phyloP scores from a whole-genome alignment of 2,329 filamentous ascomycete genomes.

The Cordyceps farinosa region DNA sequence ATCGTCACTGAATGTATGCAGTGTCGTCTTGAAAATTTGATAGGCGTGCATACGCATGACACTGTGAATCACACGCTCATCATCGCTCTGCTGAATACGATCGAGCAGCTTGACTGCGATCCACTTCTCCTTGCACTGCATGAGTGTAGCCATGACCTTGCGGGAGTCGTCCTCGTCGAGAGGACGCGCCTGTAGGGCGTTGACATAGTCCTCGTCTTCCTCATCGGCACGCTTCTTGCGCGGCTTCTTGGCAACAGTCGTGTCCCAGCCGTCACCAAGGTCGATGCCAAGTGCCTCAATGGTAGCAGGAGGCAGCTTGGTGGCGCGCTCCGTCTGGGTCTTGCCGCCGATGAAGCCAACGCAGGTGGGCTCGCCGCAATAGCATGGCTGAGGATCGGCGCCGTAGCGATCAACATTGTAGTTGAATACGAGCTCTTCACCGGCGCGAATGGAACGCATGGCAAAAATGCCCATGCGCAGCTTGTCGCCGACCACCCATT shows the following conservation, averaged over 20 bases:
- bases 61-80: constrained; percentile 80
- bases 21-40: constrained; percentile 82
- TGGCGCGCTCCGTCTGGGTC: constrained; percentile 93
- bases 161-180: constrained; percentile 80
- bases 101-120: constrained; percentile 91
- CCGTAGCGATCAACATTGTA: constrained; percentile 99
- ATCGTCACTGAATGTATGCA: constrained; percentile 84
- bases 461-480: constrained; percentile 99
- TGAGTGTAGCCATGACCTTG: constrained; percentile 93
- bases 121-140: constrained; percentile 99
- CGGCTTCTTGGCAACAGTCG: constrained; percentile 80
- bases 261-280: constrained; percentile 88
- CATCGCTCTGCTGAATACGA: constrained; percentile 81
- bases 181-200: constrained; percentile 74
- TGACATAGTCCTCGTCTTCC: constrained; percentile 94
- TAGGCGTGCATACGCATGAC: constrained; percentile 98
- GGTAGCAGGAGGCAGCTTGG: constrained; percentile 81
- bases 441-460: constrained; percentile 74
- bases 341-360: constrained; percentile 96
- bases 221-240: constrained; percentile 89
- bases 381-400: constrained; percentile 93
- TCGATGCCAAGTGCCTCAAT: constrained; percentile 96
- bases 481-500: constrained; percentile 97
- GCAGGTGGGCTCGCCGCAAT: constrained; percentile 92
- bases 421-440: constrained; percentile 97